phyloP scores from a whole-genome alignment of 257 asterid species.

The Lantana camara region DNA sequence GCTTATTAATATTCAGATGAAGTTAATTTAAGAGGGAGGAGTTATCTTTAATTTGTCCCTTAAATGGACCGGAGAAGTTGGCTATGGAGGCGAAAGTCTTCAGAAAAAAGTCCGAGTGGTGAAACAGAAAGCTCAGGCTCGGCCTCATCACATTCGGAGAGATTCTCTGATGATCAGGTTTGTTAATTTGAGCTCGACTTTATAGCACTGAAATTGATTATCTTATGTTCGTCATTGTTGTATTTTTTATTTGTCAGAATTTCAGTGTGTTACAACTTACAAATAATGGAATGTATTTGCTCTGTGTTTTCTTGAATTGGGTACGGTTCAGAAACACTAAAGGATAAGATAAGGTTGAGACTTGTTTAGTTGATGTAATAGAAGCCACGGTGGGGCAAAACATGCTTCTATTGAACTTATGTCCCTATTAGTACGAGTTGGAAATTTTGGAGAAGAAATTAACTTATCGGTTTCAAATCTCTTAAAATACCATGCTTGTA shows the following conservation, averaged over 20 bases:
- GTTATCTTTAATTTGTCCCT: slow-evolving; percentile 1
- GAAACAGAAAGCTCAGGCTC: slow-evolving; percentile 95
- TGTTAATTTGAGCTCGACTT: slow-evolving; percentile 19
- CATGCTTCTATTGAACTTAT: no score
- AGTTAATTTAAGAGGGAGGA: slow-evolving; percentile 16
- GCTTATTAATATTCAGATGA: slow-evolving; percentile 19
- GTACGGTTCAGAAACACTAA: neutral
- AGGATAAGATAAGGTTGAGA: slow-evolving; percentile 2
- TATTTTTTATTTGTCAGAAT: no score
- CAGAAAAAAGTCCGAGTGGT: slow-evolving; percentile 76
- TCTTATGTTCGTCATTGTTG: neutral
- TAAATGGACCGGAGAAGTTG: slow-evolving; percentile 91
- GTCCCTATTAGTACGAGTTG: no score
- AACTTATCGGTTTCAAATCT: neutral
- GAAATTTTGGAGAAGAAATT: neutral
- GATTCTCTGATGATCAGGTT: slow-evolving; percentile 96
- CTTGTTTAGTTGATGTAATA: neutral
- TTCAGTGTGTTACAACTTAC: no score
- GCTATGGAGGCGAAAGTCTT: slow-evolving; percentile 87
- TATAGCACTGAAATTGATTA: neutral
- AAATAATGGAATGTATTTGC: no score
- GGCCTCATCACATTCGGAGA: slow-evolving; percentile 72
- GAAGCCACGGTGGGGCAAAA: slow-evolving; percentile 1
- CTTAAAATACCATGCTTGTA: neutral
- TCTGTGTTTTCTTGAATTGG: neutral